These are phyloP conservation scores for Phytophthora parvispora DNA, from an alignment of 352 stramenopile species.

Conservation along the genomic window DNA sequence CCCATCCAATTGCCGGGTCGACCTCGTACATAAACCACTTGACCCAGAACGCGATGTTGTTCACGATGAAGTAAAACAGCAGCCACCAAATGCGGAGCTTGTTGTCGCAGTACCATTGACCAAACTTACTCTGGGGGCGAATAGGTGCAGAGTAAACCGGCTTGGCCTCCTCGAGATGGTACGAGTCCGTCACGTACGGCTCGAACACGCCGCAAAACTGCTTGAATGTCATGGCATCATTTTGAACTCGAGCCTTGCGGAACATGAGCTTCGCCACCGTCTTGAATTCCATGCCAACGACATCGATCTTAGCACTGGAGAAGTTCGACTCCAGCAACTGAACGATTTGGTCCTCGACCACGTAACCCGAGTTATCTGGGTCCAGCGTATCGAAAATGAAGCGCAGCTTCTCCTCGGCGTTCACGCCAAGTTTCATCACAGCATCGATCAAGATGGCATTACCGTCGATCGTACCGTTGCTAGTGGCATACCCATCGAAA, in stretches of 20 bases:
- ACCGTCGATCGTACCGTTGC: constrained; percentile 65
- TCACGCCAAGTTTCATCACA: constrained; percentile 74
- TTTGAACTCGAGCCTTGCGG: constrained; percentile 55
- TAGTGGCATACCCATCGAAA: constrained; percentile 57
- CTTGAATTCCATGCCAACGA: constrained; percentile 72
- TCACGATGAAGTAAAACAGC: constrained; percentile 68
- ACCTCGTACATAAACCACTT: constrained; percentile 76
- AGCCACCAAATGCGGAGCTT: constrained; percentile 83
- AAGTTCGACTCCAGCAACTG: constrained; percentile 76
- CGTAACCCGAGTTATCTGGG: constrained; percentile 45
- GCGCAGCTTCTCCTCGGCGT: constrained; percentile 69
- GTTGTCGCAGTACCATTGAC: constrained; percentile 70
- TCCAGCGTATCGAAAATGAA: constrained; percentile 88
- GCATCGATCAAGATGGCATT: constrained; percentile 81
- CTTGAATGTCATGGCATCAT: constrained; percentile 66
- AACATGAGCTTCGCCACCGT: constrained; percentile 75
- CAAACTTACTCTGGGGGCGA: constrained; percentile 55
- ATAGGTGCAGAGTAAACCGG: constrained; percentile 35
- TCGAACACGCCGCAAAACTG: constrained; percentile 74
- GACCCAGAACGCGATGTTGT: constrained; percentile 66
- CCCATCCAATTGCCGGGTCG: constrained; percentile 72
- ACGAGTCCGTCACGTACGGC: constrained; percentile 66
- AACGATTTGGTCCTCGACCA: constrained; percentile 65
- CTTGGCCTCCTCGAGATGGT: constrained; percentile 48
- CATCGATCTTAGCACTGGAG: constrained; percentile 72